Percentiles rank a stretch among this genome's conserved stretches.
Evolutionary conservation across 331 rosid species (phyloP).

Genomic region (Quercus lobata): DNA sequence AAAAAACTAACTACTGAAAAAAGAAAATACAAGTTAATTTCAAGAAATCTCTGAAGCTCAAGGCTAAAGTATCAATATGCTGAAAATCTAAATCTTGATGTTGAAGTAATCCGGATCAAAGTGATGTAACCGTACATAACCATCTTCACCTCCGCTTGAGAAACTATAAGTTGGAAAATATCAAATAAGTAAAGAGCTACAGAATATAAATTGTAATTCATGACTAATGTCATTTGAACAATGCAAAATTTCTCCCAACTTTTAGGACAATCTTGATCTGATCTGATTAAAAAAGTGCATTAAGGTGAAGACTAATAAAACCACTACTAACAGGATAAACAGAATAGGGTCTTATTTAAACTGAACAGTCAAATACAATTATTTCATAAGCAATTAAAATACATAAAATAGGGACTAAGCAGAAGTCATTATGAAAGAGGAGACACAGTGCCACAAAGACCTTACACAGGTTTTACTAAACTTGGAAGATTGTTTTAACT

Average conservation of each 20-base stretch:
- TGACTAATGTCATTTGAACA: not conserved
- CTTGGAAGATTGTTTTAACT: not conserved
- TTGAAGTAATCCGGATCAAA: slow-evolving; percentile 88
- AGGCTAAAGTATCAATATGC: not conserved
- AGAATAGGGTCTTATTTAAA: not conserved
- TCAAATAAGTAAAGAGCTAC: not conserved
- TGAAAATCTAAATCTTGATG: slow-evolving; percentile 59
- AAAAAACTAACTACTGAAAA: not conserved
- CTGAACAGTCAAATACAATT: not conserved
- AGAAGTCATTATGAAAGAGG: not conserved
- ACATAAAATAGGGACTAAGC: not conserved
- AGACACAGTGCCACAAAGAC: not conserved
- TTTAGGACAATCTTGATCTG: not conserved
- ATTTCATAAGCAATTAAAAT: not conserved
- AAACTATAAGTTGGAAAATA: slow-evolving; percentile 42
- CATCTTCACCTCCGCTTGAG: slow-evolving; percentile 99
- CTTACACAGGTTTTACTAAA: not conserved
- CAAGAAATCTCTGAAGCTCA: not conserved
- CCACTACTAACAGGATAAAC: not conserved
- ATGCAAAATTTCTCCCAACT: not conserved
- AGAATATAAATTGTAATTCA: not conserved
- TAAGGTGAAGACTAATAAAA: not conserved
- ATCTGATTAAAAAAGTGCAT: not conserved
- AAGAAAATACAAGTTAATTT: slow-evolving; percentile 15
- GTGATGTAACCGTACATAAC: slow-evolving; percentile 89